These are phyloP conservation scores for Fusarium veterinarium DNA, from an alignment of 2,329 filamentous ascomycete genomes.

Conservation along the genomic window DNA sequence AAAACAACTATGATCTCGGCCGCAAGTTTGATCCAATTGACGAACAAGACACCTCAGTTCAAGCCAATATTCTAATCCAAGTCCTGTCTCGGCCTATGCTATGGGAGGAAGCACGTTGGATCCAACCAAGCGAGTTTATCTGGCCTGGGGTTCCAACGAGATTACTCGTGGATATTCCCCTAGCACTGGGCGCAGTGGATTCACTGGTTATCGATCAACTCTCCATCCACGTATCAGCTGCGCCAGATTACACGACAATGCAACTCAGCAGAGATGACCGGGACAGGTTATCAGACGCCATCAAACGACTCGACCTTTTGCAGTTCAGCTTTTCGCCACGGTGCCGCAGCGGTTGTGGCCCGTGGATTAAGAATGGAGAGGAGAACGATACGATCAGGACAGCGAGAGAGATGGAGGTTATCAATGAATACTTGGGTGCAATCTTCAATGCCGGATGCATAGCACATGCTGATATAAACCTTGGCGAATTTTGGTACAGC, in stretches of 20 bases:
- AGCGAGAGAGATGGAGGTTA: background rate
- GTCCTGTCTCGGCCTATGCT: background rate
- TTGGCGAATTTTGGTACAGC: background rate
- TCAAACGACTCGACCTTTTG: fast-evolving
- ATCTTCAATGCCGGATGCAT: background rate
- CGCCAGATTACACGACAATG: background rate
- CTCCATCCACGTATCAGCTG: background rate
- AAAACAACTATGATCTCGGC: background rate
- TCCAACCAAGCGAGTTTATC: background rate
- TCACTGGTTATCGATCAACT: background rate
- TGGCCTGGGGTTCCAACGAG: background rate
- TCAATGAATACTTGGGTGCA: background rate
- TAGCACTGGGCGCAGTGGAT: background rate
- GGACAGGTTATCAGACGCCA: background rate
- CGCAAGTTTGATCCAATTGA: background rate
- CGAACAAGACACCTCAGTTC: background rate
- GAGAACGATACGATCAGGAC: fast-evolving
- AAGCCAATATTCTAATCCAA: background rate
- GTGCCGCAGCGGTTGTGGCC: background rate
- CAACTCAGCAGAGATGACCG: fast-evolving
- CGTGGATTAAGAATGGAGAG: background rate
- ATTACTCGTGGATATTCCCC: background rate
- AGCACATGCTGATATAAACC: background rate
- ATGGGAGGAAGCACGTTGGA: background rate
- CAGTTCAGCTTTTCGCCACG: background rate